Conservation (phyloP, 2,329 filamentous ascomycete genomes). For the Cercospora sp. region DNA sequence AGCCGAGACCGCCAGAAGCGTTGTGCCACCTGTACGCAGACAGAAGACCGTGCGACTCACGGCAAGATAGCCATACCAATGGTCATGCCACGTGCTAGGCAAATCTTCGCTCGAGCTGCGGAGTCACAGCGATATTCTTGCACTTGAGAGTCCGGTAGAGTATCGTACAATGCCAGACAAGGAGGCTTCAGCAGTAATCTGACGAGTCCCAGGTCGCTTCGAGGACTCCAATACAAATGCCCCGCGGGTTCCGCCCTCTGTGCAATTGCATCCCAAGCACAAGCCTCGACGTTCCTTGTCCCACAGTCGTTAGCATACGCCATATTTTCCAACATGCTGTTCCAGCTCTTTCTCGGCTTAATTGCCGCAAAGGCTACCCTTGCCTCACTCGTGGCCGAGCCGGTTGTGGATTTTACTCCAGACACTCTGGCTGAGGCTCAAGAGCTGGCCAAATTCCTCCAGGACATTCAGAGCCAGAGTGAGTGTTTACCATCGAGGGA, state of each 20-base stretch:
- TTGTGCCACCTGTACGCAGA: neutral
- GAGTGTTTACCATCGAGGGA: neutral
- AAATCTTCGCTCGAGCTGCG: conserved; percentile 5
- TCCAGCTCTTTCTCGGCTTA: conserved; percentile 8
- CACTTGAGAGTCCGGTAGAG: neutral
- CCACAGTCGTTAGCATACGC: neutral
- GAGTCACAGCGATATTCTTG: neutral
- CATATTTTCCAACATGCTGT: neutral
- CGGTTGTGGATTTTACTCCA: neutral
- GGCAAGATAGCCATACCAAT: too few relatives aligned
- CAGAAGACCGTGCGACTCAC: too few relatives aligned
- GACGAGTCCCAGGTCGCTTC: neutral
- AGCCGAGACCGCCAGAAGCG: neutral
- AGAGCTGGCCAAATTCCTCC: conserved; percentile 5
- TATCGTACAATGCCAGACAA: neutral
- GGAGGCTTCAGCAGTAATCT: neutral
- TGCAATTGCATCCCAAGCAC: neutral
- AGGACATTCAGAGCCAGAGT: neutral
- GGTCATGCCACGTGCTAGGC: neutral
- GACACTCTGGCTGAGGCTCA: conserved; percentile 2
- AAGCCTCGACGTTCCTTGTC: neutral
- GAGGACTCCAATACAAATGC: neutral
- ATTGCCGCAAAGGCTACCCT: conserved; percentile 9
- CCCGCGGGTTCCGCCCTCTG: neutral
- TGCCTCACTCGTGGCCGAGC: neutral